These are phyloP conservation scores for Marchantia paleacea DNA, from an alignment of 225 moss, liverwort and hornwort genomes.

Conservation along the genomic window DNA sequence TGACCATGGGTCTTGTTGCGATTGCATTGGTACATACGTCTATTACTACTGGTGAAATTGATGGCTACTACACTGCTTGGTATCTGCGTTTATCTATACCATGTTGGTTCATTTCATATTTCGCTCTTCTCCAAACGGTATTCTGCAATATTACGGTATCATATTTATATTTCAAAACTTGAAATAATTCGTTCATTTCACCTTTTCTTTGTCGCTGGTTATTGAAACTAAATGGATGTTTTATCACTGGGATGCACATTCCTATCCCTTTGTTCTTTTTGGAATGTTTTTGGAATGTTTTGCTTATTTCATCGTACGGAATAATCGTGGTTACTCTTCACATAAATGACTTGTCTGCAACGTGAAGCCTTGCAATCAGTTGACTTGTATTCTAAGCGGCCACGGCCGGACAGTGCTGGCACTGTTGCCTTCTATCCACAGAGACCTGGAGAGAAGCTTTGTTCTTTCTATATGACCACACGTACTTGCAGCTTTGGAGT, in stretches of 20 bases:
- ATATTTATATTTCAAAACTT: slow-evolving; percentile 46
- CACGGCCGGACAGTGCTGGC: slow-evolving; percentile 57
- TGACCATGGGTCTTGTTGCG: slow-evolving; percentile 50
- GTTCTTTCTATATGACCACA: slow-evolving; percentile 94
- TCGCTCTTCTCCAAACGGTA: slow-evolving; percentile 55
- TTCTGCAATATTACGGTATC: slow-evolving; percentile 51
- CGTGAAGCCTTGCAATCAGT: slow-evolving; percentile 37
- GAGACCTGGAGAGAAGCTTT: slow-evolving; percentile 92
- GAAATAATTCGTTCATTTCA: slow-evolving; percentile 7
- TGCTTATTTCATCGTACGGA: no score
- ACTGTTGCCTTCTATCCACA: slow-evolving; percentile 66
- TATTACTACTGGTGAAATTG: slow-evolving; percentile 58
- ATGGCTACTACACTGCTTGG: slow-evolving; percentile 56
- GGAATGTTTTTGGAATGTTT: background rate
- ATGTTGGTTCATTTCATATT: slow-evolving; percentile 45
- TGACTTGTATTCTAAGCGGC: slow-evolving; percentile 53
- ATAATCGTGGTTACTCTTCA: background rate
- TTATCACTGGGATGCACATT: background rate
- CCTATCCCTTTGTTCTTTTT: background rate
- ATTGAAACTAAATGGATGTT: slow-evolving; percentile 1
- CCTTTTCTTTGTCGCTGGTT: slow-evolving; percentile 21
- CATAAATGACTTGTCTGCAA: slow-evolving; percentile 7
- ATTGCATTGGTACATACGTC: slow-evolving; percentile 57
- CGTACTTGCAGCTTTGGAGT: slow-evolving; percentile 84
- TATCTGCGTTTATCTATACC: slow-evolving; percentile 53